Conservation (phyloP, 768 basidiomycete genomes). For the Tricholoma bakamatsutake region DNA sequence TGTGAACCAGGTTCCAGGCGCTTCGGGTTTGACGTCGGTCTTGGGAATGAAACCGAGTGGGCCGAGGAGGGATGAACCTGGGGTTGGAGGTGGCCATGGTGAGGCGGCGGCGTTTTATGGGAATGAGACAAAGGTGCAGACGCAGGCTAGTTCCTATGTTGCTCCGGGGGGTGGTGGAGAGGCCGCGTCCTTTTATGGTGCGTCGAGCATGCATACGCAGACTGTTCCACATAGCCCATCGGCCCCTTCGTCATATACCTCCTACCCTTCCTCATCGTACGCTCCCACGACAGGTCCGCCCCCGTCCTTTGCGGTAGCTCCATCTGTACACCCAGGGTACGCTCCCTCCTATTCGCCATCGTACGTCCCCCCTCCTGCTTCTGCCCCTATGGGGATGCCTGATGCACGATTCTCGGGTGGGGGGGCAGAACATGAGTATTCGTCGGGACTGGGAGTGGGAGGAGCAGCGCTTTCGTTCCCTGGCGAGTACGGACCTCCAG, state of each 20-base stretch:
- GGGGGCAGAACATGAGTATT: background rate
- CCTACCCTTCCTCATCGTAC: slow-evolving; percentile 22
- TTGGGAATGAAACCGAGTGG: slow-evolving; percentile 26
- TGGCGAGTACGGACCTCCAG: slow-evolving; percentile 17
- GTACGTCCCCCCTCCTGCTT: slow-evolving; percentile 15
- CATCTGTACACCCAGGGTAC: slow-evolving; percentile 23
- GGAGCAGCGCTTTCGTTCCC: slow-evolving; percentile 15
- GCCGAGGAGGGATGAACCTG: slow-evolving; percentile 20
- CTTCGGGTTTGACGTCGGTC: slow-evolving; percentile 35
- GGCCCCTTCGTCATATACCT: slow-evolving; percentile 8
- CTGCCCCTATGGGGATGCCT: background rate
- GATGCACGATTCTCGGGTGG: background rate
- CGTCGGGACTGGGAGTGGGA: slow-evolving; percentile 6
- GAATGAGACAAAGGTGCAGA: background rate
- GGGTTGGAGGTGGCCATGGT: slow-evolving; percentile 4
- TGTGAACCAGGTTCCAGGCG: slow-evolving; percentile 41
- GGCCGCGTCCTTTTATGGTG: slow-evolving; percentile 25
- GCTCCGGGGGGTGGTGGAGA: slow-evolving; percentile 14
- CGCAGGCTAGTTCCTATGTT: background rate
- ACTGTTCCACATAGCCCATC: background rate
- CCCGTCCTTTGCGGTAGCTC: slow-evolving; percentile 13
- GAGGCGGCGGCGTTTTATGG: slow-evolving; percentile 5
- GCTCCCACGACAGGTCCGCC: slow-evolving; percentile 16
- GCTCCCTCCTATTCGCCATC: slow-evolving; percentile 29
- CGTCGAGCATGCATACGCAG: background rate